Evolutionary conservation across 768 basidiomycete genomes (phyloP).

Genomic region (Tricholoma bakamatsutake): DNA sequence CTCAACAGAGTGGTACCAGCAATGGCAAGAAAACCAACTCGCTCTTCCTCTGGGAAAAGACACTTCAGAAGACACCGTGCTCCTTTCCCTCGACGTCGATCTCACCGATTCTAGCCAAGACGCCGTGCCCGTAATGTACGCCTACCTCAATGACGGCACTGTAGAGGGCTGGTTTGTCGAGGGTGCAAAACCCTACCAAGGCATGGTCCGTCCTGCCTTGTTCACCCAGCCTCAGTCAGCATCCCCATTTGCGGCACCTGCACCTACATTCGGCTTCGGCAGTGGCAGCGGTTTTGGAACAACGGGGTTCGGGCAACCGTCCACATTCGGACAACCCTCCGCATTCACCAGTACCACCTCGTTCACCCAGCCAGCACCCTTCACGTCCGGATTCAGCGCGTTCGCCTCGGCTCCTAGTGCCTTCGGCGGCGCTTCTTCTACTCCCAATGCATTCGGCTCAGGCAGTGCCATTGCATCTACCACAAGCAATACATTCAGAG

Average conservation of each 20-base stretch:
- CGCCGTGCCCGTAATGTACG: slow-evolving; percentile 58
- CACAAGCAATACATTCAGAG: slow-evolving; percentile 9
- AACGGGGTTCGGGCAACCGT: slow-evolving; percentile 22
- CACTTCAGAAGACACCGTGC: slow-evolving; percentile 56
- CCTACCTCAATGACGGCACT: slow-evolving; percentile 75
- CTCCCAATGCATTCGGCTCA: slow-evolving; percentile 17
- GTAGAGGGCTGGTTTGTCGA: slow-evolving; percentile 69
- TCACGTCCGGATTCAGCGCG: slow-evolving; percentile 16
- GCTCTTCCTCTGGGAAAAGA: slow-evolving; percentile 64
- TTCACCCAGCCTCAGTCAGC: slow-evolving; percentile 5
- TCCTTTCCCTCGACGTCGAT: slow-evolving; percentile 61
- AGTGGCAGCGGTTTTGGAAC: slow-evolving; percentile 7
- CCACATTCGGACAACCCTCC: slow-evolving; percentile 21
- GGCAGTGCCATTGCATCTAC: slow-evolving; percentile 13
- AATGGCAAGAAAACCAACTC: slow-evolving; percentile 46
- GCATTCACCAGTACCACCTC: slow-evolving; percentile 15
- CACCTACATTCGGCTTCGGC: slow-evolving; percentile 9
- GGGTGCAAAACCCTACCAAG: slow-evolving; percentile 52
- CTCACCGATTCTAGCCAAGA: slow-evolving; percentile 41
- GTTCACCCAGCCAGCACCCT: slow-evolving; percentile 19
- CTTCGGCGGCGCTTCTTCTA: slow-evolving; percentile 12
- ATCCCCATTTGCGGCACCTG: slow-evolving; percentile 13
- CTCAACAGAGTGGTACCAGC: slow-evolving; percentile 41
- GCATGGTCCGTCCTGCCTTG: slow-evolving; percentile 35
- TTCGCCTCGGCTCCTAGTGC: slow-evolving; percentile 3